Base-by-base conservation (phyloP, 1,139 yeast genomes). In the Saccharomycopsis hybrid region DNA sequence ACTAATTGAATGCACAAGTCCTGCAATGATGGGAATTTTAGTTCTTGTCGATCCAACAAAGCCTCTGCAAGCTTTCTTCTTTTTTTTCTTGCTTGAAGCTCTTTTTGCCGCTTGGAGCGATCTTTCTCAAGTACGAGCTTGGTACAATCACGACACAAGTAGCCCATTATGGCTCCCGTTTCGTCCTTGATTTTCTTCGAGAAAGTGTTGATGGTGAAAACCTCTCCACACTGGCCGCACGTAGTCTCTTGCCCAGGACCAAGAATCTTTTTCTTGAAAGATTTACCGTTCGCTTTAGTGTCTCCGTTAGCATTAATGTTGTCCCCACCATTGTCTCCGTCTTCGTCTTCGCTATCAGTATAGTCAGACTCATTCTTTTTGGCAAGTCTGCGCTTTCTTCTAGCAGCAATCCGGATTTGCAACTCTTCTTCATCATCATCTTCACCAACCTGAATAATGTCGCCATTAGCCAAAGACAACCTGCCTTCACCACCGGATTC, bases 61-160 rank as follows among this genome's bases (percentile, higher is more conserved):
- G 96, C 95, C 54, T 82, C 85, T 0, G 97, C 97, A 38, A 85
- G 71, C 66, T 78, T 80, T 68, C 84, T 86, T 53, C 95, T 76
- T 60, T 77, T 77, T 61, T 82, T 83, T 49, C 95, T 72, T 11
- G 88, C 86, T 52, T 77, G 76, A 31, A 78, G 59, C 62, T 76
- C 83, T 63, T 71, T 79, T 58, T 68, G 74, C 55, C 73, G 73
- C 47, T 71, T 66, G 33, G 71, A 66, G 44, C 71, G 63, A 55
- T 78, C 82, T 66, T 67, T 57, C 42, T 60, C 64, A 24, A 55
- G 51, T 36, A 58, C 56, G 18, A 61, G 61, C 51, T 71, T 74
- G 31, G 82, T 76, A 64, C 96, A 87, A 1, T 72, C 71, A 30
- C 78, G 78, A 65, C 96, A 87, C 28, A 85, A 66, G 59, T 80